Evolutionary conservation across 768 basidiomycete species (phyloP), one percentile per base, ranked within the genome.

Genomic region (Dentipellis fragilis): DNA sequence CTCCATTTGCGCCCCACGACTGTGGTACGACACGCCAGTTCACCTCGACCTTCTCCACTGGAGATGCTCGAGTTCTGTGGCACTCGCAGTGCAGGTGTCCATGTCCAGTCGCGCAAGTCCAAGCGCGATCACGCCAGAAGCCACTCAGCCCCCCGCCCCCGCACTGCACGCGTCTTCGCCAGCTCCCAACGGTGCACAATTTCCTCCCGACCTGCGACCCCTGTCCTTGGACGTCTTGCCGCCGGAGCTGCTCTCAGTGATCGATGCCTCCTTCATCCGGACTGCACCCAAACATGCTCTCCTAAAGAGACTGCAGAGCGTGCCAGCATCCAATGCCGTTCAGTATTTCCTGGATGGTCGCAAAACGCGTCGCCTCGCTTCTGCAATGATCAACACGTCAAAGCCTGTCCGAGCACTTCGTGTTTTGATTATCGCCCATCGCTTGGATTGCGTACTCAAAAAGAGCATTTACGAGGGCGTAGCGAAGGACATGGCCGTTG

Each of bases 401-500:
- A 10, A 12, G 16, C 79, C 79, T 10, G 66, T 65, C 19, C 69
- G 69, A 46, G 77, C 80, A 2, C 62, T 76, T 34, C 72, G 71
- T 16, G 66, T 78, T 8, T 70, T 88, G 58, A 57, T 62, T 35
- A 64, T 85, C 17, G 76, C 81, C 0, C 72, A 77, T 59, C 61
- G 67, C 7, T 67, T 81, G 5, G 85, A 83, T 35, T 75, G 71
- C 63, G 67, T 62, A 9, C 66, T 81, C 60, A 76, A 75, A 52
- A 75, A 75, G 51, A 76, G 73, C 57, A 76, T 75, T 9, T 89
- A 83, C 77, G 83, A 87, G 64, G 61, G 71, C 16, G 71, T 82
- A 37, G 74, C 76, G 39, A 68, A 75, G 63, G 75, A 72, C 47
- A 68, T 87, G 22, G 77, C 82, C 17, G 61, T 67, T 8, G 63